These are phyloP conservation scores for Phytophthora fragariaefolia DNA, from an alignment of 352 stramenopile species.

Conservation along the genomic window DNA sequence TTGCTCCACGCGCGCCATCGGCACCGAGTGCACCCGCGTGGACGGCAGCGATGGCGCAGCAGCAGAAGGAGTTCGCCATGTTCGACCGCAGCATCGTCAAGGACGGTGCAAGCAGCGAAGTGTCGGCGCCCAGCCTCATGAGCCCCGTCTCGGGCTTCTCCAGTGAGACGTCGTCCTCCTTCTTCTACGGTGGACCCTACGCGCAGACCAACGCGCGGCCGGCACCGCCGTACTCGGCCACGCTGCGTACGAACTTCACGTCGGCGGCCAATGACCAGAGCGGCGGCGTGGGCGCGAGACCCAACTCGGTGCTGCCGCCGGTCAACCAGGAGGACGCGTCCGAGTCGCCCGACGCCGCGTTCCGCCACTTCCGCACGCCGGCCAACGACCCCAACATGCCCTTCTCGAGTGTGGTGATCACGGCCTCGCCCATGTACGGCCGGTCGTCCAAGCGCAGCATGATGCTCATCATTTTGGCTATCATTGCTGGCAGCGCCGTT, in stretches of 20 bases:
- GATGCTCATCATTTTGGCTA: conserved; percentile 53
- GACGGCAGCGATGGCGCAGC: conserved; percentile 25
- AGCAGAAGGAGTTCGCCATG: conserved; percentile 43
- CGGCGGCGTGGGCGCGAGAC: not conserved
- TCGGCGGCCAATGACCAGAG: conserved; percentile 34
- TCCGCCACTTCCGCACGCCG: conserved; percentile 65
- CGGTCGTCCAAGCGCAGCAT: conserved; percentile 54
- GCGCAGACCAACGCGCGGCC: conserved; percentile 36
- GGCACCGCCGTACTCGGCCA: conserved; percentile 53
- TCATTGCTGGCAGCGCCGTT: conserved; percentile 49
- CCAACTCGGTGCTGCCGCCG: conserved; percentile 21
- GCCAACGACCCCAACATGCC: conserved; percentile 28
- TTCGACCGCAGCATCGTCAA: conserved; percentile 60
- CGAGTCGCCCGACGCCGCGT: conserved; percentile 53
- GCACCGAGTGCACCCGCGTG: not conserved
- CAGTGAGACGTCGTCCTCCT: conserved; percentile 40
- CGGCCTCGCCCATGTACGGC: conserved; percentile 41
- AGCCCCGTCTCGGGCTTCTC: conserved; percentile 51
- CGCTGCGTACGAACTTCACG: conserved; percentile 78
- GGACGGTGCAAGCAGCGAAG: conserved; percentile 43
- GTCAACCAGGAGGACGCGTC: conserved; percentile 27
- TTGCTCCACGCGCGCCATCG: not conserved
- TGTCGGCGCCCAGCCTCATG: conserved; percentile 44
- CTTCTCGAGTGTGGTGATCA: conserved; percentile 38
- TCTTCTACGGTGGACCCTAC: conserved; percentile 40